Conservation (phyloP, 176 grass and related monocot genomes). For the Carex pumila region DNA sequence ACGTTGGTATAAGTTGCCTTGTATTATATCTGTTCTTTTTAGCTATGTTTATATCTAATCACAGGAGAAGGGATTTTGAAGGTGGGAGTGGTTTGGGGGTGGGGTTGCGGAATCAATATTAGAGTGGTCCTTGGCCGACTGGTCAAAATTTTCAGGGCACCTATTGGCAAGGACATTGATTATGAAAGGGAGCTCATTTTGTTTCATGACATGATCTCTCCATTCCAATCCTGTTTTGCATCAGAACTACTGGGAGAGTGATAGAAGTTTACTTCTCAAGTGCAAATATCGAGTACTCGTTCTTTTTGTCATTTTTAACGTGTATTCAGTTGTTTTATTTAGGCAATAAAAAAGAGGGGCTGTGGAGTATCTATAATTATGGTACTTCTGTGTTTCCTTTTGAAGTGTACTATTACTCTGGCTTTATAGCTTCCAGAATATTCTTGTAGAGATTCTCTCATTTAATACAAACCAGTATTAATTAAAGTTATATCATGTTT, state of each 20-base stretch:
- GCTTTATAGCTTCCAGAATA: not conserved
- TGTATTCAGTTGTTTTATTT: not conserved
- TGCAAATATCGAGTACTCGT: not conserved
- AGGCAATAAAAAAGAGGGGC: not conserved
- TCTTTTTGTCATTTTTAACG: not conserved
- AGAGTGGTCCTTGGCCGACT: slow-evolving; percentile 1
- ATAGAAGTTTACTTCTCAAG: not conserved
- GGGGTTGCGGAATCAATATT: not conserved
- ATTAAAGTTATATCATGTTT: not conserved
- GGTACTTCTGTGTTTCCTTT: not conserved
- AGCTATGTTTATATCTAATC: not conserved
- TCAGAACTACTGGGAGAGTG: not conserved
- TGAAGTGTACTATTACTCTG: not conserved
- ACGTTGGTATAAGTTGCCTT: not conserved
- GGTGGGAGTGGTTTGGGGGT: too few species aligned
- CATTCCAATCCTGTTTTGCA: not conserved
- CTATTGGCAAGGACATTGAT: slow-evolving; percentile 13
- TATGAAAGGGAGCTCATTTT: not conserved
- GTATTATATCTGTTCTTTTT: not conserved
- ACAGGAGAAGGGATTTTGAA: not conserved
- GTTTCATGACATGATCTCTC: slow-evolving; percentile 16
- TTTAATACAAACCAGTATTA: not conserved
- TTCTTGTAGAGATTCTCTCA: not conserved
- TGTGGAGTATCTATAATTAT: not conserved
- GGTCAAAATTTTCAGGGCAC: slow-evolving; percentile 13